A percentile compares a stretch with the other conserved stretches of the same genome.
Evolutionary conservation across 164 flowering plant species (phyloP).

Genomic region (Vitis riparia): DNA sequence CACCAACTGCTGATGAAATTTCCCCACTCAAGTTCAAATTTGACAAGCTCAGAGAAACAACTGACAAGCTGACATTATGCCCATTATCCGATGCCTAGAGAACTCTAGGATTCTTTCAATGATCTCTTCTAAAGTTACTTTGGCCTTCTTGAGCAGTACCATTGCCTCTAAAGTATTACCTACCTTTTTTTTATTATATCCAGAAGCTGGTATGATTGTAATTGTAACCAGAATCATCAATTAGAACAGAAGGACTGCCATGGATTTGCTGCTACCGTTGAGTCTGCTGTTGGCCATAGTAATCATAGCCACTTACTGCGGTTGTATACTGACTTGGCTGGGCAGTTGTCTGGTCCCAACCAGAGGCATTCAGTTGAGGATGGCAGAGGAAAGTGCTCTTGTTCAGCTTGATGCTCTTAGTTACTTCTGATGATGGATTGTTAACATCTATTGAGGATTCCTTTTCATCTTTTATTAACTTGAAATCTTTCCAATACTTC

Average conservation of each 20-base stretch:
- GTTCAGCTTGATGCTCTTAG: conserved; percentile 1
- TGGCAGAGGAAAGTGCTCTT: neutral
- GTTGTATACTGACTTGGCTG: conserved; percentile 58
- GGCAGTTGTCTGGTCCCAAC: conserved; percentile 29
- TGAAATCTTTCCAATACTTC: conserved; percentile 8
- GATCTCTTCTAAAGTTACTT: neutral
- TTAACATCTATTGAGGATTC: conserved; percentile 8
- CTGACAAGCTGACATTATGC: conserved; percentile 55
- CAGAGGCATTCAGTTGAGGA: conserved; percentile 31
- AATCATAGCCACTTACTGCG: conserved; percentile 74
- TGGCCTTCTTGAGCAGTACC: conserved; percentile 73
- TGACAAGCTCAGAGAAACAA: conserved; percentile 80
- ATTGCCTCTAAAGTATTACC: conserved; percentile 10
- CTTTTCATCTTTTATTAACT: conserved; percentile 1
- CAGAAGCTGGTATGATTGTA: conserved; percentile 61
- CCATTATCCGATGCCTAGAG: conserved; percentile 28
- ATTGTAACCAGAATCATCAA: conserved; percentile 59
- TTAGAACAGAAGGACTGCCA: conserved; percentile 43
- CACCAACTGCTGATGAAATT: conserved; percentile 82
- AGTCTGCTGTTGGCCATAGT: conserved; percentile 60
- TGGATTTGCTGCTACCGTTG: conserved; percentile 53
- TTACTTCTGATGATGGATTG: conserved; percentile 3
- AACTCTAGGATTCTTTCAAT: too few relatives aligned
- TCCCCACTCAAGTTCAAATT: conserved; percentile 89
- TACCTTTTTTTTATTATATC: conserved; percentile 51